Conservation (phyloP, 495 filamentous ascomycete genomes). For the Tuber calosporum region DNA sequence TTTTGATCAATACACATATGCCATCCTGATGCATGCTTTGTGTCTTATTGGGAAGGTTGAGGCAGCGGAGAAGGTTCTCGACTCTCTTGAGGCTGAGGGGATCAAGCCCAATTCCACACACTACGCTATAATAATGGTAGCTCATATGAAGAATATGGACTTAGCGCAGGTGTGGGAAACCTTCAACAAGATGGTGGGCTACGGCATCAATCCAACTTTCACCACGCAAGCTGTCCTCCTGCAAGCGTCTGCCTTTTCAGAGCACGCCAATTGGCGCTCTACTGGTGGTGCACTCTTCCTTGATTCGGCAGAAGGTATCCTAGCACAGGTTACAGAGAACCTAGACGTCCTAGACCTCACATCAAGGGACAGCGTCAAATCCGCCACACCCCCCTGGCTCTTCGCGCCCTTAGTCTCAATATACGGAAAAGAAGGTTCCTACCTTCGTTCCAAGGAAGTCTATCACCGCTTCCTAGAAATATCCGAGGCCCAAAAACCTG, state of each 20-base stretch:
- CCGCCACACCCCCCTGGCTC: slow-evolving; percentile 40
- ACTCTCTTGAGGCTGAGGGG: slow-evolving; percentile 52
- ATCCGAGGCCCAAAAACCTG: slow-evolving; percentile 15
- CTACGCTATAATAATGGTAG: slow-evolving; percentile 67
- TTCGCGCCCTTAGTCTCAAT: slow-evolving; percentile 40
- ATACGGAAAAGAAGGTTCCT: slow-evolving; percentile 33
- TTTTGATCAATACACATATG: slow-evolving; percentile 66
- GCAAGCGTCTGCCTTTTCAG: slow-evolving; percentile 43
- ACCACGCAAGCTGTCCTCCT: slow-evolving; percentile 47
- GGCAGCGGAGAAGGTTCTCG: slow-evolving; percentile 60
- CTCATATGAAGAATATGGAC: slow-evolving; percentile 51
- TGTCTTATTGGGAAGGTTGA: slow-evolving; percentile 54
- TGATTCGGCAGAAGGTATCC: slow-evolving; percentile 34
- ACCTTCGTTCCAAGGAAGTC: slow-evolving; percentile 10
- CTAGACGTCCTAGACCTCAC: slow-evolving; percentile 35
- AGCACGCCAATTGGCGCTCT: slow-evolving; percentile 41
- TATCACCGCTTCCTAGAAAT: slow-evolving; percentile 33
- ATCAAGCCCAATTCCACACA: slow-evolving; percentile 60
- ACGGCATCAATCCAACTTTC: slow-evolving; percentile 46
- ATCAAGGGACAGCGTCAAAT: slow-evolving; percentile 35
- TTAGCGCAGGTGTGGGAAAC: slow-evolving; percentile 50
- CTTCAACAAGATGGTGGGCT: slow-evolving; percentile 49
- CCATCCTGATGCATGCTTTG: slow-evolving; percentile 64
- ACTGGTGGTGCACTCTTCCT: slow-evolving; percentile 30
- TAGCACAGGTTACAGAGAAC: slow-evolving; percentile 30